A percentile compares a stretch with the other conserved stretches of the same genome.
Evolutionary conservation across 139 green algal species (phyloP).

Genomic region (Picochlorum costavermella): DNA sequence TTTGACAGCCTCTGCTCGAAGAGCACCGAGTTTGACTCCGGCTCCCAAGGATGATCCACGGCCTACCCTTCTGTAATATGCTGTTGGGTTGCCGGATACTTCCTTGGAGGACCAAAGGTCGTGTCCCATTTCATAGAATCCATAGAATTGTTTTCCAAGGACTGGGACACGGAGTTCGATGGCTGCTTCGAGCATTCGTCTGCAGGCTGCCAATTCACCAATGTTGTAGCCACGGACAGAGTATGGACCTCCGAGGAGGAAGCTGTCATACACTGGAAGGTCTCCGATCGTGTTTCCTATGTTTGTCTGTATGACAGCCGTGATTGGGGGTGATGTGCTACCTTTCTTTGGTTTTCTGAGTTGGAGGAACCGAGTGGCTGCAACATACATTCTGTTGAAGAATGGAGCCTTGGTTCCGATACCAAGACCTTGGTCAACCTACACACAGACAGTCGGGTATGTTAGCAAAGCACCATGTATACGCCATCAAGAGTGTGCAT

Average conservation of each 20-base stretch:
- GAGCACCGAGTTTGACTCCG: conserved; percentile 73
- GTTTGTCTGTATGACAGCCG: conserved; percentile 68
- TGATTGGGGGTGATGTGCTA: conserved; percentile 38
- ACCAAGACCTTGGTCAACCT: conserved; percentile 76
- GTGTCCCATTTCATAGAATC: conserved; percentile 76
- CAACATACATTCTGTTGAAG: conserved; percentile 62
- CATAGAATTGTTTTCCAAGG: conserved; percentile 63
- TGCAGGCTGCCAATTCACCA: conserved; percentile 81
- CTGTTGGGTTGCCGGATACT: conserved; percentile 78
- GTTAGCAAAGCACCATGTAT: not conserved
- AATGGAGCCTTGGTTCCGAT: conserved; percentile 49
- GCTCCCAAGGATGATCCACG: conserved; percentile 62
- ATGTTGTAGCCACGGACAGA: conserved; percentile 82
- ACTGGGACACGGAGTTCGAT: conserved; percentile 72
- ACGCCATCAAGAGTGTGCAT: no score
- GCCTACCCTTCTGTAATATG: conserved; percentile 84
- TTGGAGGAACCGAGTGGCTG: conserved; percentile 63
- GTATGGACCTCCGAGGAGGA: conserved; percentile 88
- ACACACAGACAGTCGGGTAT: conserved; percentile 13
- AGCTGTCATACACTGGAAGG: conserved; percentile 87
- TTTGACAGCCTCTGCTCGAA: conserved; percentile 69
- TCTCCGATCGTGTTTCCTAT: conserved; percentile 72
- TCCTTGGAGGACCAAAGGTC: conserved; percentile 72
- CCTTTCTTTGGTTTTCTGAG: conserved; percentile 26
- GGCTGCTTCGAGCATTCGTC: conserved; percentile 70